phyloP scores from a whole-genome alignment of 805 yeast genomes.

The Wickerhamomyces chambardii region DNA sequence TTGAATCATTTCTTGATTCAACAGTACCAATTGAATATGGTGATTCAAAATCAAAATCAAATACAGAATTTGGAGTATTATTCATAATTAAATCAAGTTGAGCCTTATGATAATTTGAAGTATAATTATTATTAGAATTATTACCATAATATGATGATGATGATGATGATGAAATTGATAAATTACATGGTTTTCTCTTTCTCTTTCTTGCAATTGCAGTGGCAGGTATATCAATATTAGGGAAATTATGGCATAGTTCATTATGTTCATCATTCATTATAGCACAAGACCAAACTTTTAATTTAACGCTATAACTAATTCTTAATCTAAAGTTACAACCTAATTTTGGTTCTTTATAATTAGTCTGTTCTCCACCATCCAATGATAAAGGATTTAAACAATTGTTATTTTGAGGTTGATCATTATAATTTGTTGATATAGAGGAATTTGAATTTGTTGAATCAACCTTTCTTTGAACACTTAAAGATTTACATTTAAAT shows the following conservation, averaged over 20 bases:
- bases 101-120: not conserved
- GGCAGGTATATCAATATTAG: not conserved
- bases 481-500: conserved; percentile 18
- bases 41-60: not conserved
- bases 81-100: not conserved
- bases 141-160: not conserved
- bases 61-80: not conserved
- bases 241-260: conserved; percentile 13
- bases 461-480: too few relatives aligned
- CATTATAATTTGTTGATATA: not conserved
- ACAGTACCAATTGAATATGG: not conserved
- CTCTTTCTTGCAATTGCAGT: not conserved
- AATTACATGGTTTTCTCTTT: not conserved
- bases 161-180: not conserved
- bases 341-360: not conserved
- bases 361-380: too few relatives aligned
- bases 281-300: conserved; percentile 14
- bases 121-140: too few relatives aligned
- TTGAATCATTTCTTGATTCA: not conserved
- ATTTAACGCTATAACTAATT: conserved; percentile 17
- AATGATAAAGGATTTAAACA: not conserved
- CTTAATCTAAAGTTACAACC: conserved; percentile 20
- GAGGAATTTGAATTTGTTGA: too few relatives aligned
- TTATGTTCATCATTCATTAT: conserved; percentile 17
- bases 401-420: not conserved